Evolutionary conservation across 1,139 yeast genomes (phyloP).

Genomic region (Keqinozyma sinolaborantium): DNA sequence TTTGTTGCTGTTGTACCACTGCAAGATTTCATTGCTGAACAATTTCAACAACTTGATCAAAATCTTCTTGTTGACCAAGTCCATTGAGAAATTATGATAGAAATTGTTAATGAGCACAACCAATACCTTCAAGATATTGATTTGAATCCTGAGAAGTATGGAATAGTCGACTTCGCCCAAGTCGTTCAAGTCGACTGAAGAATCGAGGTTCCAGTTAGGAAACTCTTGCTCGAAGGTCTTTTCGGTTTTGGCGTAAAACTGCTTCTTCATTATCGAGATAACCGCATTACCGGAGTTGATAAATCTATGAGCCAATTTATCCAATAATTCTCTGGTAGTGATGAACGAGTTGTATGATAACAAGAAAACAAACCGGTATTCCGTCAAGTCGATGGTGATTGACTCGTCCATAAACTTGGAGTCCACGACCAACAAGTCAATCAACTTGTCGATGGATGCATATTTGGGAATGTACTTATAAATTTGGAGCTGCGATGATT

Average conservation of each 20-base stretch:
- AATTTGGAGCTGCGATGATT: constrained; percentile 13
- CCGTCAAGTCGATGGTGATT: constrained; percentile 39
- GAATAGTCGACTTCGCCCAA: constrained; percentile 50
- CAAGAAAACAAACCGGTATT: constrained; percentile 42
- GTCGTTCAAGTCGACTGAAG: constrained; percentile 30
- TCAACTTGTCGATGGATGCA: constrained; percentile 37
- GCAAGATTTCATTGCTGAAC: constrained; percentile 66
- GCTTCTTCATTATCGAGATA: constrained; percentile 41
- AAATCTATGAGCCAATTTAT: constrained; percentile 41
- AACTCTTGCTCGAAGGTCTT: constrained; percentile 19
- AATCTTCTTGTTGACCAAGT: constrained; percentile 54
- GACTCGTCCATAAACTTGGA: constrained; percentile 34
- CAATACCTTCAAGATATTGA: constrained; percentile 77
- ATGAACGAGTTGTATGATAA: constrained; percentile 42
- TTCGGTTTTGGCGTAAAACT: constrained; percentile 3
- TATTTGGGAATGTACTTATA: constrained; percentile 36
- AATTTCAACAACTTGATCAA: constrained; percentile 66
- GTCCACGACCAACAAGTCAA: constrained; percentile 41
- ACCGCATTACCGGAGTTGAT: constrained; percentile 48
- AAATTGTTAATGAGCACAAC: constrained; percentile 70
- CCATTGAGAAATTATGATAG: constrained; percentile 73
- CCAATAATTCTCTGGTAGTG: constrained; percentile 40
- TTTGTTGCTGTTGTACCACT: constrained; percentile 62
- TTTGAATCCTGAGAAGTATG: constrained; percentile 67
- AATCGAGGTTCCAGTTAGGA: constrained; percentile 54